Conservation (phyloP, 2,329 filamentous ascomycete genomes). For the Diaporthe amygdali region DNA sequence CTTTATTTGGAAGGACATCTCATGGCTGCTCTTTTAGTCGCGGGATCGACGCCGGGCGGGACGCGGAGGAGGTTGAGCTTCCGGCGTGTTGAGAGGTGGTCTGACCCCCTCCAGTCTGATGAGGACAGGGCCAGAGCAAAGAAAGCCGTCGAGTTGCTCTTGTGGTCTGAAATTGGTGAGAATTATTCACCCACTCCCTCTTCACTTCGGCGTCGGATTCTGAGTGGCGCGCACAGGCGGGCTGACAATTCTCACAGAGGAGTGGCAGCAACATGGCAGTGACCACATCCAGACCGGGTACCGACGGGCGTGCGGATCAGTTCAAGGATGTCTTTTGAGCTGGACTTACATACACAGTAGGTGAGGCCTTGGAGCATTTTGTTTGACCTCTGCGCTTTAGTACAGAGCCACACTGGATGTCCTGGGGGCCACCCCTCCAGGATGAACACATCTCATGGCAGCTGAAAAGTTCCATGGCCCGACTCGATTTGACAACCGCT, state of each 20-base stretch:
- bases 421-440: no score
- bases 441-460: no score
- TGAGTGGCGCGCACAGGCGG: neutral
- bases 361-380: neutral
- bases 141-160: neutral
- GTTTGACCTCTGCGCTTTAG: neutral
- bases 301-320: slow-evolving; percentile 32
- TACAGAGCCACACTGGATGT: no score
- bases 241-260: slow-evolving; percentile 7
- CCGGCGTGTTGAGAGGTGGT: neutral
- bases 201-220: neutral
- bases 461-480: neutral
- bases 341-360: slow-evolving; percentile 34
- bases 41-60: slow-evolving; percentile 4
- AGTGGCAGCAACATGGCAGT: slow-evolving; percentile 35
- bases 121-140: neutral
- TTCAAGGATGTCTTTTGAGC: slow-evolving; percentile 31
- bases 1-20: neutral
- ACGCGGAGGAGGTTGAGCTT: slow-evolving; percentile 10
- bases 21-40: neutral
- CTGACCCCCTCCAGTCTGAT: neutral
- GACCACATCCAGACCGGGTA: slow-evolving; percentile 42
- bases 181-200: neutral
- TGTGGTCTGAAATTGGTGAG: slow-evolving; percentile 13
- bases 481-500: neutral